phyloP scores from a whole-genome alignment of 108 stramenopile genomes.

The Discostella stelligeroides region DNA sequence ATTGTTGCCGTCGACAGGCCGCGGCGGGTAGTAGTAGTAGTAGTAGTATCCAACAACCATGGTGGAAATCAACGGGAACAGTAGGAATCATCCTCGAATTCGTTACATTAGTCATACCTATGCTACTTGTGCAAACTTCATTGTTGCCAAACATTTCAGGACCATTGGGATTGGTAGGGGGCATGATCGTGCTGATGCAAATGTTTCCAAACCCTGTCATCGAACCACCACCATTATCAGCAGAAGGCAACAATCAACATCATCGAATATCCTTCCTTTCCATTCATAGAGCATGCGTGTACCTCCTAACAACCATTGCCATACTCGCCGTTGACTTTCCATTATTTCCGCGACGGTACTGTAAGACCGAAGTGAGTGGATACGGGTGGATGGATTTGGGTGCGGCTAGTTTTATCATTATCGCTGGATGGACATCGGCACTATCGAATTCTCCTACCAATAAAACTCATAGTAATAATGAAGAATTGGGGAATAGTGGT shows the following conservation, averaged over 20 bases:
- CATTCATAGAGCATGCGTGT: conserved; percentile 67
- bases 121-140: conserved; percentile 73
- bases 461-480: background rate
- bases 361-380: conserved; percentile 91
- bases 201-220: background rate
- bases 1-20: background rate
- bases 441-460: background rate
- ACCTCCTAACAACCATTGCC: conserved; percentile 84
- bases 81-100: conserved; percentile 22
- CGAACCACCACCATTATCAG: background rate
- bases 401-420: conserved; percentile 87
- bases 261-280: conserved; percentile 59
- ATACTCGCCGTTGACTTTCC: conserved; percentile 94
- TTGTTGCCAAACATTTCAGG: conserved; percentile 56
- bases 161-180: conserved; percentile 53
- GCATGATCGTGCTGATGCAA: conserved; percentile 22
- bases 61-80: too few relatives aligned
- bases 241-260: conserved; percentile 1
- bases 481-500: too few relatives aligned
- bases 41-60: too few relatives aligned
- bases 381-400: conserved; percentile 97
- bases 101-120: conserved; percentile 47
- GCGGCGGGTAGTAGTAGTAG: too few relatives aligned
- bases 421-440: conserved; percentile 71
- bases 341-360: conserved; percentile 92